Evolutionary conservation across 75 land plant species (phyloP), one percentile per base, ranked within the genome.

Genomic region (Sequoia sempervirens): DNA sequence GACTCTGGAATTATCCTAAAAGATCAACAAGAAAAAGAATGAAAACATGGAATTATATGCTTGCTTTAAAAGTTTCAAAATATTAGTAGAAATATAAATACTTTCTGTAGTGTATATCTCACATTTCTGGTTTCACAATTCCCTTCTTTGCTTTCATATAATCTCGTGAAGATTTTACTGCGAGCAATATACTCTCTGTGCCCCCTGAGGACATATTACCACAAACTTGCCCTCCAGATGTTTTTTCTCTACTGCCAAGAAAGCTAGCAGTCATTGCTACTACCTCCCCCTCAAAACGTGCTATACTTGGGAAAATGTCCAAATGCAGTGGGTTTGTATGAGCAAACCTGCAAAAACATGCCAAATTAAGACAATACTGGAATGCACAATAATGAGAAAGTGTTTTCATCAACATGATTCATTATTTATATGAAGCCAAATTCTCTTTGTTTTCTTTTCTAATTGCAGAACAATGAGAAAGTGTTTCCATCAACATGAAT

Each of bases 191-290:
- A 81, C 98, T 97, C 85, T 96, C 99, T 68, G 99, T 97, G 74
- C 99, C 99, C 75, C 99, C 99, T 30, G 99, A 97, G 41, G 98
- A 92, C 99, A 97, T 97, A 83, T 97, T 97, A 46, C 99, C 99
- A 91, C 99, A 97, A 15, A 97, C 85, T 84, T 96, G 93, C 66
- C 96, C 97, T 83, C 96, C 95, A 80, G 95, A 91, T 74, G 86
- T 83, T 82, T 90, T 89, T 70, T 87, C 92, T 82, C 89, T 93
- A 76, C 95, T 92, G 37, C 99, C 98, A 74, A 97, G 91, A 38
- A 97, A 82, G 10, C 96, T 87, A 80, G 99, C 95, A 11, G 96
- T 96, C 96, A 97, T 97, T 72, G 96, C 95, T 53, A 96, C 95
- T 45, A 96, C 95, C 90, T 97, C 99, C 26, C 91, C 90, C 83